Evolutionary conservation across 495 filamentous ascomycete species (phyloP), one percentile per base, ranked within the genome.

Genomic region (Trichoderma virens): DNA sequence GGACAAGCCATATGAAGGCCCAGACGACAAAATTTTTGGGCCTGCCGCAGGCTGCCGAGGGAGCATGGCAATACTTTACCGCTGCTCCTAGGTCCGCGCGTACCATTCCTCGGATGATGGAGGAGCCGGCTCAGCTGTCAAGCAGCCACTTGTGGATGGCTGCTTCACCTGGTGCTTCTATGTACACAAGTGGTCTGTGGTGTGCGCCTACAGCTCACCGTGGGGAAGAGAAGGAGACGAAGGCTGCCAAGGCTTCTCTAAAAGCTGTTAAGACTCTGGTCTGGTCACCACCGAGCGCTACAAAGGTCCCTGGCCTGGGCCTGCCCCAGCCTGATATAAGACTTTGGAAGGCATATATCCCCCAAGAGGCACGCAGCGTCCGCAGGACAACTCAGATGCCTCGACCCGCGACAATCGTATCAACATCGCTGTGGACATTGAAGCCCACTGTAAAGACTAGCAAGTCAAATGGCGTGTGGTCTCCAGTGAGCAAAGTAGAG

Each of bases 51-150:
- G 62, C 62, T 51, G 28, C 60, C 4, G 56, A 27, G 45, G 5
- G 45, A 2, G 35, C 39, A 27, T 67, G 65, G 65, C 47, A 65
- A 43, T 61, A 61, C 8, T 65, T 27, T 38, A 31, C n/a, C 62
- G 31, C 8, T 3, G 28, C 7, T 32, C 25, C 61, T 23, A 51
- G 30, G 41, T 43, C 30, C 34, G 39, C 14, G 20, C 56, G 31
- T 32, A 41, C 66, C 18, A 56, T 68, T 27, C 16, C 41, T 18
- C 51, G 51, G 51, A 28, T 56, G 25, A 28, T 28, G 20, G 69
- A 71, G 32, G 69, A 71, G 20, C 67, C 67, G 30, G 65, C 67
- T 64, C 65, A 62, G n/a, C 43, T 66, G 38, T 65, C 65, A 30
- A 45, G 51, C 25, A 59, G 34, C 7, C 61, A 38, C n/a, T 16